Percentiles rank a stretch among this genome's conserved stretches.
Conservation (phyloP, 2,329 filamentous ascomycete species). For the Fusarium udum region DNA sequence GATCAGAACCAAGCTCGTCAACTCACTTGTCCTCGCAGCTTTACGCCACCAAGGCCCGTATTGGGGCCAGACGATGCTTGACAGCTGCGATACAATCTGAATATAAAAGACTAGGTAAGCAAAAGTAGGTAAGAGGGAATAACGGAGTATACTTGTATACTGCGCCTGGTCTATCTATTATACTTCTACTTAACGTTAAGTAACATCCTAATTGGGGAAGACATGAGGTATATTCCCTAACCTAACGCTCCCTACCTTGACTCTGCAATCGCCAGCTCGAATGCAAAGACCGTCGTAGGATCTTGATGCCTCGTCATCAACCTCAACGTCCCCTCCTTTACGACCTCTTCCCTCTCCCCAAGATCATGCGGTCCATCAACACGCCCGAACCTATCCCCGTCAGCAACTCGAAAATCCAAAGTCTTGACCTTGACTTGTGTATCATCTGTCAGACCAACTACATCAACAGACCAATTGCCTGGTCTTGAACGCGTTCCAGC, state of each 20-base stretch:
- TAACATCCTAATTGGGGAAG: no score
- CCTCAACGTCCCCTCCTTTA: not conserved
- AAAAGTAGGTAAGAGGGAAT: no score
- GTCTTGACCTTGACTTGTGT: not conserved
- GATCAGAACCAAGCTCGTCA: no score
- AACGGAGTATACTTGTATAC: no score
- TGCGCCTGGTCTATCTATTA: no score
- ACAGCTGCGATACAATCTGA: no score
- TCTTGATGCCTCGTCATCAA: not conserved
- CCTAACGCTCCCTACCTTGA: accelerated
- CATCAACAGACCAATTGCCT: not conserved
- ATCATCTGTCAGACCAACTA: not conserved
- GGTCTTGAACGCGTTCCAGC: constrained; percentile 5
- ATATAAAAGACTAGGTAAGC: no score
- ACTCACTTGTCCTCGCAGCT: no score
- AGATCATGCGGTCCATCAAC: not conserved
- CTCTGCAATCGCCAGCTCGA: not conserved
- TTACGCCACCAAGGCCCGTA: no score
- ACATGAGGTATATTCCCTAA: not conserved
- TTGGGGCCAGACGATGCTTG: no score
- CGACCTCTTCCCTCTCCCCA: not conserved
- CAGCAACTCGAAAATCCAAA: not conserved
- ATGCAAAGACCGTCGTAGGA: not conserved
- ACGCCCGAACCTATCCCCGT: not conserved
- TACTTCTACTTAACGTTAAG: no score